Percentiles rank a stretch among this genome's conserved stretches.
Evolutionary conservation across 257 asterid genomes (phyloP).

Genomic region (Mitragyna speciosa): DNA sequence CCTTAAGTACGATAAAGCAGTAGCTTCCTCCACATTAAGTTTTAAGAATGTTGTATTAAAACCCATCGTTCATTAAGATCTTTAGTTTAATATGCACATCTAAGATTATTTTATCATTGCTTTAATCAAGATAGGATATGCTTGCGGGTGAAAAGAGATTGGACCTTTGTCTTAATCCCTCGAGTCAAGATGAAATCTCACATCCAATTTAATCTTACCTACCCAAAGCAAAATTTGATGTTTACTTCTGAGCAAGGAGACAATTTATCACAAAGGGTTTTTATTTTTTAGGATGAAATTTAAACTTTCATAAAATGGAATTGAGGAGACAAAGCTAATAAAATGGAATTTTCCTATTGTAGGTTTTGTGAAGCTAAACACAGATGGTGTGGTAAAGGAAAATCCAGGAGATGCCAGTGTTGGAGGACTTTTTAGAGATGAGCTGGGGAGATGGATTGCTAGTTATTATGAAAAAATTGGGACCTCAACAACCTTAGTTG

Average conservation of each 20-base stretch:
- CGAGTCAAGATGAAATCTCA: not conserved
- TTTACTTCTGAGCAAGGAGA: not conserved
- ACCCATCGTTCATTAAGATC: not conserved
- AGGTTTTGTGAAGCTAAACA: too few species aligned
- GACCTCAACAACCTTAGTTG: too few species aligned
- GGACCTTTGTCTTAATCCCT: not conserved
- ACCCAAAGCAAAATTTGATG: not conserved
- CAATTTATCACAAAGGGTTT: not conserved
- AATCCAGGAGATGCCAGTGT: too few species aligned
- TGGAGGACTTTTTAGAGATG: too few species aligned
- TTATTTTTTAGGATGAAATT: not conserved
- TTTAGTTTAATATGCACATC: not conserved
- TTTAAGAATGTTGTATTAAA: not conserved
- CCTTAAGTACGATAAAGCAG: not conserved
- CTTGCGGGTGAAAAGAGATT: not conserved
- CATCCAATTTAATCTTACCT: not conserved
- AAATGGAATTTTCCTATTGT: too few species aligned
- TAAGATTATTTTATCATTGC: too few species aligned
- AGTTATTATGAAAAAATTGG: too few species aligned
- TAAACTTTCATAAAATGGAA: too few species aligned
- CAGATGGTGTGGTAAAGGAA: too few species aligned
- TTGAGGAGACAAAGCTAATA: too few species aligned
- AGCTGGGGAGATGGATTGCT: too few species aligned
- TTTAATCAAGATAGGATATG: not conserved
- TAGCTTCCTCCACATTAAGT: not conserved